Conservation (phyloP, 805 yeast genomes). For the Clavispora vitiphila region DNA sequence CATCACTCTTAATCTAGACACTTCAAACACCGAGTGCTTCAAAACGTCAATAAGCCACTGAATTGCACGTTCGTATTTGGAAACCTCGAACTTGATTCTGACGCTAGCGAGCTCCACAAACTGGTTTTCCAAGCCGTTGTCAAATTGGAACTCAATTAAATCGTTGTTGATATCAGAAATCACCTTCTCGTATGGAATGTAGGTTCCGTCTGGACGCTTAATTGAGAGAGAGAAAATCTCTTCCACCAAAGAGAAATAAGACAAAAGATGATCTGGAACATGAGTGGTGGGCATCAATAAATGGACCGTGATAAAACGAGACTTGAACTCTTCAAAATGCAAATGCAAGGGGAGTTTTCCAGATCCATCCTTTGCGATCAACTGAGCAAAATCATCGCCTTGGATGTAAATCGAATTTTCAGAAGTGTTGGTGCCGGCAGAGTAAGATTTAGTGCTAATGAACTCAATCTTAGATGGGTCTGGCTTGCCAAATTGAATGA, state of each 20-base stretch:
- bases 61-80: constrained; percentile 63
- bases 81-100: constrained; percentile 53
- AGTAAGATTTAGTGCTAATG: constrained; percentile 62
- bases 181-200: constrained; percentile 69
- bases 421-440: constrained; percentile 46
- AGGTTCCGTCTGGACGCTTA: constrained; percentile 52
- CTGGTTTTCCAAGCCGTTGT: constrained; percentile 52
- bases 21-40: constrained; percentile 66
- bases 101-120: constrained; percentile 65
- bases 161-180: constrained; percentile 69
- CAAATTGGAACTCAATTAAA: constrained; percentile 54
- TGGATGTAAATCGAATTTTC: constrained; percentile 24
- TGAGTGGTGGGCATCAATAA: constrained; percentile 53
- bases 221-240: constrained; percentile 74
- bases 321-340: constrained; percentile 73
- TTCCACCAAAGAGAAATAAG: constrained; percentile 58
- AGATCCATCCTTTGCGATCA: constrained; percentile 29
- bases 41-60: constrained; percentile 71
- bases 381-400: constrained; percentile 19
- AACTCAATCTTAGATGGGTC: constrained; percentile 72
- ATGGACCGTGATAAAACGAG: constrained; percentile 72
- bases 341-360: constrained; percentile 58
- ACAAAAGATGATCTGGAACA: constrained; percentile 50
- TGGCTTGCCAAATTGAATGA: constrained; percentile 61
- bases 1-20: constrained; percentile 60